Conservation (phyloP, 2,329 filamentous ascomycete genomes). For the Ustilaginoidea virens region DNA sequence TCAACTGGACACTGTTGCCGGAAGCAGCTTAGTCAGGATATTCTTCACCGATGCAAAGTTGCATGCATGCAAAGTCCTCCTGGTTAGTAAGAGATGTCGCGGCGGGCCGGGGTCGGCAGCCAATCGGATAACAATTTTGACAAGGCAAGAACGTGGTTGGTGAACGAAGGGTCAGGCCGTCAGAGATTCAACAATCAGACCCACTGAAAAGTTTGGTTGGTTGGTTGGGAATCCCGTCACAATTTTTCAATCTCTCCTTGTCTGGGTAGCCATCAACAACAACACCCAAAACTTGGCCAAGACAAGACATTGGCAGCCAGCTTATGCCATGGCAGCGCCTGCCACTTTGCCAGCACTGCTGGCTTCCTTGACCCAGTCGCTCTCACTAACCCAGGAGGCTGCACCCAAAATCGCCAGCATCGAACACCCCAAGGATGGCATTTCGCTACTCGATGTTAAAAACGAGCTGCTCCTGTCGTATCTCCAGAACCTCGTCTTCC, state of each 20-base stretch:
- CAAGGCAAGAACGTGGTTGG: too few species aligned
- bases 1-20: slow-evolving; percentile 4
- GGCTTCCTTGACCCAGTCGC: slow-evolving; percentile 40
- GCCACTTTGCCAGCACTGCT: slow-evolving; percentile 33
- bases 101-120: too few species aligned
- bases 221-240: too few species aligned
- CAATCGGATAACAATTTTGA: too few species aligned
- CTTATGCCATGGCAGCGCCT: slow-evolving; percentile 28
- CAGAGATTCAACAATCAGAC: slow-evolving; percentile 2
- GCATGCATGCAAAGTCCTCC: background rate
- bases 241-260: too few species aligned
- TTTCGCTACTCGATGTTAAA: slow-evolving; percentile 89
- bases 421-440: slow-evolving; percentile 66
- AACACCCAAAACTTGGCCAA: too few species aligned
- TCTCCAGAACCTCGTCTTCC: slow-evolving; percentile 81
- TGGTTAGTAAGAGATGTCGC: too few species aligned
- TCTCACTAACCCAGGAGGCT: slow-evolving; percentile 50
- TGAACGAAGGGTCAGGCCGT: too few species aligned
- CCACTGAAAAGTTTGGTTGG: slow-evolving; percentile 10
- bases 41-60: background rate
- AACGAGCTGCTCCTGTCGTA: slow-evolving; percentile 96
- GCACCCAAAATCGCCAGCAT: slow-evolving; percentile 47
- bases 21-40: slow-evolving; percentile 8
- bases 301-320: too few species aligned
- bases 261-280: too few species aligned